Percentiles rank a stretch among this genome's conserved stretches.
These are phyloP conservation scores for Colletotrichum destructivum DNA, from an alignment of 2,329 filamentous ascomycete species.

Conservation along the genomic window DNA sequence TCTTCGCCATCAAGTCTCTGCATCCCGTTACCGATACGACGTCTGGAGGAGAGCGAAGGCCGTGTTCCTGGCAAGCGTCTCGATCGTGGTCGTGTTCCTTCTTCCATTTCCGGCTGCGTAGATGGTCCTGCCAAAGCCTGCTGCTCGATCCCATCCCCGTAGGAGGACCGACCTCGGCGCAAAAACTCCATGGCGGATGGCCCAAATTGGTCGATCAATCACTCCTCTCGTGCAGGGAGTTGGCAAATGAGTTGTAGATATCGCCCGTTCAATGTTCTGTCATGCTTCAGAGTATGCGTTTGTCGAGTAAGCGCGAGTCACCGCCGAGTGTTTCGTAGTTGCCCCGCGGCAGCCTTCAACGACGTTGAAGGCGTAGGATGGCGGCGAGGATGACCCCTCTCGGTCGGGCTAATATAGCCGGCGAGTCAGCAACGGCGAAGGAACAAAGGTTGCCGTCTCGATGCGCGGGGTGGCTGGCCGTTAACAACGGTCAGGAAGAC, in stretches of 20 bases:
- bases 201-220: neutral
- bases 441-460: slow-evolving; percentile 28
- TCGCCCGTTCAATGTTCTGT: slow-evolving; percentile 21
- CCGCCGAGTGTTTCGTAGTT: slow-evolving; percentile 18
- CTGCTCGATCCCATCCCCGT: slow-evolving; percentile 31
- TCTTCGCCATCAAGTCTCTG: slow-evolving; percentile 45
- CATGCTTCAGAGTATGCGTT: slow-evolving; percentile 23
- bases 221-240: neutral
- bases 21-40: slow-evolving; percentile 13
- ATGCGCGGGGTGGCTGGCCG: slow-evolving; percentile 3
- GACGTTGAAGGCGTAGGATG: slow-evolving; percentile 4
- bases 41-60: slow-evolving; percentile 21
- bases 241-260: slow-evolving; percentile 11
- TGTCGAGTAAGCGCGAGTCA: slow-evolving; percentile 7
- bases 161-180: slow-evolving; percentile 25
- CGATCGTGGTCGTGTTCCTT: slow-evolving; percentile 21
- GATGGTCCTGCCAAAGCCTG: slow-evolving; percentile 30
- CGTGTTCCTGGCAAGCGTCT: slow-evolving; percentile 29
- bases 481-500: slow-evolving; percentile 12
- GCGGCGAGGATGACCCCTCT: slow-evolving; percentile 16
- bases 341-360: slow-evolving; percentile 20
- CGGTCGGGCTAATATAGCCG: neutral
- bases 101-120: slow-evolving; percentile 39
- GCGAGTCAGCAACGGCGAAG: slow-evolving; percentile 22
- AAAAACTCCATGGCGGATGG: slow-evolving; percentile 35